Conservation (phyloP, 192 early-diverging fungal genomes). For the Gorgonomyces haynaldii region DNA sequence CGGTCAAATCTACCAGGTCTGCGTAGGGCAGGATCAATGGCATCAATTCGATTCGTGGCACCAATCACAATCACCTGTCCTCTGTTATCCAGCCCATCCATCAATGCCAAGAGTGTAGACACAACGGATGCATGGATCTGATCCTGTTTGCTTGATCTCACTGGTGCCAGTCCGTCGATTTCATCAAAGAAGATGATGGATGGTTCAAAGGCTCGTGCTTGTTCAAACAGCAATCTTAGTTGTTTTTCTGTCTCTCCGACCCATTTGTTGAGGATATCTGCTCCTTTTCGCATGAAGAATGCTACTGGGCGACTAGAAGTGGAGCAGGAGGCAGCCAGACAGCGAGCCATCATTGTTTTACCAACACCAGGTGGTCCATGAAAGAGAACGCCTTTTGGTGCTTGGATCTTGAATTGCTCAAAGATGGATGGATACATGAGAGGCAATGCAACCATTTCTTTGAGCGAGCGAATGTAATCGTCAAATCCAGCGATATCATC, state of each 20-base stretch:
- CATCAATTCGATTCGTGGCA: slow-evolving; percentile 64
- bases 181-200: slow-evolving; percentile 74
- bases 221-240: slow-evolving; percentile 52
- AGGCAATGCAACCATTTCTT: slow-evolving; percentile 70
- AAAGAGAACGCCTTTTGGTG: slow-evolving; percentile 58
- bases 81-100: slow-evolving; percentile 62
- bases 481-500: slow-evolving; percentile 5
- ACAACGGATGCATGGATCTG: slow-evolving; percentile 61
- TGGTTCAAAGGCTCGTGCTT: slow-evolving; percentile 57
- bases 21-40: slow-evolving; percentile 64
- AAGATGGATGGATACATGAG: slow-evolving; percentile 61
- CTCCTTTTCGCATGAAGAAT: slow-evolving; percentile 63
- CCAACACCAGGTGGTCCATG: slow-evolving; percentile 60
- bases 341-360: slow-evolving; percentile 58
- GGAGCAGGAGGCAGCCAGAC: slow-evolving; percentile 31
- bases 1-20: slow-evolving; percentile 62
- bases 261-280: slow-evolving; percentile 63
- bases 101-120: slow-evolving; percentile 58
- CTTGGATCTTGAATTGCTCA: slow-evolving; percentile 37
- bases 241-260: slow-evolving; percentile 63
- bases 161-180: slow-evolving; percentile 65
- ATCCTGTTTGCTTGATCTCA: slow-evolving; percentile 50
- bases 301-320: slow-evolving; percentile 35
- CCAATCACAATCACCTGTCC: slow-evolving; percentile 68
- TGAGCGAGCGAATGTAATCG: slow-evolving; percentile 44